A percentile compares a stretch with the other conserved stretches of the same genome.
phyloP scores from a whole-genome alignment of 371 early-diverging fungal genomes.

The Rhizomucor miehei region DNA sequence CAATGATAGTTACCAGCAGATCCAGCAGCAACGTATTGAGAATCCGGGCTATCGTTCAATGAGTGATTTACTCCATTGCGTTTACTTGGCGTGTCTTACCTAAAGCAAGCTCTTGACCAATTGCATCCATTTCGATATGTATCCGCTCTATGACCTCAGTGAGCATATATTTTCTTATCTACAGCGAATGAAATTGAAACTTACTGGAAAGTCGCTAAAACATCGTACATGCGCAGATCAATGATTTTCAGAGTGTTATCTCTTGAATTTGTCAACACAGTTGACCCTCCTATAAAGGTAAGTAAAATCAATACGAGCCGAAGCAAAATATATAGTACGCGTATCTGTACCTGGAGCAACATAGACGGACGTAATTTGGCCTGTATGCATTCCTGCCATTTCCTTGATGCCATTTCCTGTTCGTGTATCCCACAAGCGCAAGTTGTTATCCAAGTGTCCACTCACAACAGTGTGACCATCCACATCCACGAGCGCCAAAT shows the following conservation, averaged over 20 bases:
- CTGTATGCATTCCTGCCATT: conserved; percentile 77
- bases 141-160: conserved; percentile 55
- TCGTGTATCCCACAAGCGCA: conserved; percentile 90
- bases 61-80: neutral
- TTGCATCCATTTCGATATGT: conserved; percentile 80
- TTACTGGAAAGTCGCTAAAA: conserved; percentile 64
- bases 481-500: conserved; percentile 77
- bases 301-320: too few relatives aligned
- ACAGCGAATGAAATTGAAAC: conserved; percentile 2
- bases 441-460: conserved; percentile 90
- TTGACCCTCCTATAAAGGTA: conserved; percentile 54
- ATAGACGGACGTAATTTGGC: conserved; percentile 83
- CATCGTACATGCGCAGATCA: conserved; percentile 78
- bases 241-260: conserved; percentile 89
- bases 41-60: conserved; percentile 70
- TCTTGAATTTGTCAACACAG: conserved; percentile 85
- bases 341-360: conserved; percentile 71
- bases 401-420: conserved; percentile 82
- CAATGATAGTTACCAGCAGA: conserved; percentile 58
- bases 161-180: too few relatives aligned
- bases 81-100: conserved; percentile 31
- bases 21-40: conserved; percentile 80
- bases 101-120: conserved; percentile 86
- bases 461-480: conserved; percentile 73
- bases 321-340: too few relatives aligned